Evolutionary conservation across 768 basidiomycete species (phyloP), one percentile per base, ranked within the genome.

Genomic region (Gautieria morchelliformis): DNA sequence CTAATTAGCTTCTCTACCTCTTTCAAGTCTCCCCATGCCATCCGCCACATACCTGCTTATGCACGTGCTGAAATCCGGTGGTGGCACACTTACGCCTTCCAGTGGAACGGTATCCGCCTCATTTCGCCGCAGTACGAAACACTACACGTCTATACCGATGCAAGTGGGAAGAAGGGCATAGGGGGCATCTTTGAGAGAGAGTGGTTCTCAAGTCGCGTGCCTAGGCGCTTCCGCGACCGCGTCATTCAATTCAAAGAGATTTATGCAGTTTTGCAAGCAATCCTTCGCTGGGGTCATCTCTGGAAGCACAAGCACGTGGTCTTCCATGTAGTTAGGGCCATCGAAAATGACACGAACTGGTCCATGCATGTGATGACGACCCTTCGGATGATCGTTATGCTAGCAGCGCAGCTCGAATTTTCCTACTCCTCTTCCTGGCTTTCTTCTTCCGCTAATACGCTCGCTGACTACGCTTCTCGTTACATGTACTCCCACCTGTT

Each of bases 201-300:
- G 1, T 71, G 69, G 68, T 72, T 70, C 59, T 62, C 67, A 1
- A 45, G 63, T 0, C 57, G 63, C 0, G 32, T 59, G 5, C 68
- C 71, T 15, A 52, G 66, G 0, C 67, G 64, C 24, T 65, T 60
- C 41, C 63, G 63, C 12, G 15, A 15, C 0, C 33, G 52, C 0
- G 64, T 72, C 49, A 72, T 73, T 14, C 68, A 71, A 51, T 68
- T 70, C 60, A 73, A 73, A 17, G 49, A 51, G n/a, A 51, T 51
- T 8, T 51, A 51, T 33, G 49, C 71, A 0, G 64, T 72, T 2
- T 59, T 71, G 1, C 66, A 71, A 5, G 67, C 69, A 2, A 63
- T 68, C 37, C 51, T 70, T 4, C 55, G 64, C 20, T 71, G 68
- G 69, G 69, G 67, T 0, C 47, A 68, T 22, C 9, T 11, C 1